Evolutionary conservation across 805 yeast genomes (phyloP), one percentile per base, ranked within the genome.

Genomic region (Metschnikowia continentalis): DNA sequence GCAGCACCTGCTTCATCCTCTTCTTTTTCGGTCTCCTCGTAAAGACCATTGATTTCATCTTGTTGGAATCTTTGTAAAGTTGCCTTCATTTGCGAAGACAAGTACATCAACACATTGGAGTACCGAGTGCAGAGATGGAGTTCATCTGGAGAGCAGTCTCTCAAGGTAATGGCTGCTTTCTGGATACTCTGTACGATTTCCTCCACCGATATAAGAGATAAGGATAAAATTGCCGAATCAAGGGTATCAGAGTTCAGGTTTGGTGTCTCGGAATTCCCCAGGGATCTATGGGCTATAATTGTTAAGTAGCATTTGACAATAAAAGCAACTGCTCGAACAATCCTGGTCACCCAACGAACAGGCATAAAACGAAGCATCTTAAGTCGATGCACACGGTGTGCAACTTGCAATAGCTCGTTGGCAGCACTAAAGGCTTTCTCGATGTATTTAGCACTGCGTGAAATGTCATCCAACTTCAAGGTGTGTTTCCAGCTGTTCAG

Each of bases 61-160:
- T 48, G 36, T n/a, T 52, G 38, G 19, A 47, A 47, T 15, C 54
- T 58, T 41, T 66, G 72, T 8, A 72, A 62, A 23, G 76, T 73
- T 14, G 79, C 71, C 60, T 80, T 84, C 82, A 87, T 82, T 63
- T 88, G 90, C 3, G 88, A 80, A 55, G 90, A 86, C 40, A 89
- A 71, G 59, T 83, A 88, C 82, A 86, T 77, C 59, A 89, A 68
- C 47, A 87, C 86, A 13, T 88, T 85, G 11, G 90, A 83, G 61
- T 89, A 89, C 45, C 95, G 71, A 0, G 88, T 82, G 64, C 95
- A 86, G 32, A 90, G 71, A 69, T 90, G 97, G 37, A 90, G 71
- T 56, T 89, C 95, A 68, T 90, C 97, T 0, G 96, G 96, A 1
- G 96, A 80, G 23, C 96, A 86, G 59, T 88, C 95, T 50, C 90